Evolutionary conservation across 202 grass and related monocot species (phyloP).

Genomic region (Carex arenaria): DNA sequence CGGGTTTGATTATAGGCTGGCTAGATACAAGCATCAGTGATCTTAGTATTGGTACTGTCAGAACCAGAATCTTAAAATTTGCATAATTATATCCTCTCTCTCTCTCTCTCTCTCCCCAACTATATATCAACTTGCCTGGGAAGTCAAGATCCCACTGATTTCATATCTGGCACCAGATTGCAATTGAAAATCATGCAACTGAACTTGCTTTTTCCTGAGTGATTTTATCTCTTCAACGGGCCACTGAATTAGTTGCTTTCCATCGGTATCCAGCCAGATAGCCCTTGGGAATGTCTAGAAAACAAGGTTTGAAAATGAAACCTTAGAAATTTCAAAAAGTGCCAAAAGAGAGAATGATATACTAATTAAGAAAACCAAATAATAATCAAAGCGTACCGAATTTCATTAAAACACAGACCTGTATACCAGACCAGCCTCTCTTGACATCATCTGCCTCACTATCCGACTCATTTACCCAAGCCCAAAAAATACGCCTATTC

Average conservation of each 20-base stretch:
- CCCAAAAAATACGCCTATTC: slow-evolving; percentile 48
- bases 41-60: background rate
- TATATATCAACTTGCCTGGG: slow-evolving; percentile 27
- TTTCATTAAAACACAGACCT: slow-evolving; percentile 28
- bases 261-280: slow-evolving; percentile 57
- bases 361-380: background rate
- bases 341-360: background rate
- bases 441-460: slow-evolving; percentile 46
- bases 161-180: slow-evolving; percentile 36
- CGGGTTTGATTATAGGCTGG: background rate
- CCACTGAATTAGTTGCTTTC: slow-evolving; percentile 60
- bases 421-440: slow-evolving; percentile 70
- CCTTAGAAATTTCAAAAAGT: background rate
- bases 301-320: background rate
- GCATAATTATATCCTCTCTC: background rate
- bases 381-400: background rate
- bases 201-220: slow-evolving; percentile 37
- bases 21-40: background rate
- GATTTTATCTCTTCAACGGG: slow-evolving; percentile 72
- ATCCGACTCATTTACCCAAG: slow-evolving; percentile 69
- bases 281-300: slow-evolving; percentile 57
- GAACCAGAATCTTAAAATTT: background rate
- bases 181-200: slow-evolving; percentile 23
- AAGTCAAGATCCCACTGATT: slow-evolving; percentile 43
- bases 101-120: too few species aligned